A percentile compares a stretch with the other conserved stretches of the same genome.
Conservation (phyloP, 768 basidiomycete genomes). For the Roridomyces roridus region DNA sequence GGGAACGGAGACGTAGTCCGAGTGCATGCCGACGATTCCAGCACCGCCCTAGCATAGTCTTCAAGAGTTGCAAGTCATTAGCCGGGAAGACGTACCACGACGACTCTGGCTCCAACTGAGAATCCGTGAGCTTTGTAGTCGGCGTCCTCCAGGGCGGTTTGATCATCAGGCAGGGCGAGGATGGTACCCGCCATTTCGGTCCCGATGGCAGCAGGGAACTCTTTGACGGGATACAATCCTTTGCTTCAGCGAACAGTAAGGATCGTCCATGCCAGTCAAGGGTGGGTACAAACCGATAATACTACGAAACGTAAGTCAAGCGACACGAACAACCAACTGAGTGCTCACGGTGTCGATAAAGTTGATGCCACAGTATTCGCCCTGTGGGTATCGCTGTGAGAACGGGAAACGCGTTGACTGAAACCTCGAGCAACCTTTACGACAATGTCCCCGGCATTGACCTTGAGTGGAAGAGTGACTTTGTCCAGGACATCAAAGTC, state of each 20-base stretch:
- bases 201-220: constrained; percentile 74
- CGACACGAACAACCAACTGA: neutral
- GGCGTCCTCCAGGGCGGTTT: constrained; percentile 59
- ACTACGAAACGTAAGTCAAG: constrained; percentile 32
- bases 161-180: constrained; percentile 74
- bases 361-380: constrained; percentile 83
- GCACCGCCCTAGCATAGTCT: constrained; percentile 22
- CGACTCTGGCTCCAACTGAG: constrained; percentile 74
- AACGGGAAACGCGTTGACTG: neutral
- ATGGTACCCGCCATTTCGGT: constrained; percentile 82
- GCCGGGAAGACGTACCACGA: constrained; percentile 64
- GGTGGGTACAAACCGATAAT: constrained; percentile 60
- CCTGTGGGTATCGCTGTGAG: constrained; percentile 40
- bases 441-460: no score
- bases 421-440: constrained; percentile 36
- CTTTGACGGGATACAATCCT: constrained; percentile 66
- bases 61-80: no score
- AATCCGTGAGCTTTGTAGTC: constrained; percentile 70
- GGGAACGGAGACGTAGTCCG: constrained; percentile 38
- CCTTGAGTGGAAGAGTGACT: constrained; percentile 16
- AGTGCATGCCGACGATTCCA: constrained; percentile 12
- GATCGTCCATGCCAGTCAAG: neutral
- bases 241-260: constrained; percentile 41
- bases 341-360: constrained; percentile 45
- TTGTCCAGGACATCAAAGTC: constrained; percentile 64